These are phyloP conservation scores for Phaseolus coccineus DNA, from an alignment of 331 rosid genomes.

Conservation along the genomic window DNA sequence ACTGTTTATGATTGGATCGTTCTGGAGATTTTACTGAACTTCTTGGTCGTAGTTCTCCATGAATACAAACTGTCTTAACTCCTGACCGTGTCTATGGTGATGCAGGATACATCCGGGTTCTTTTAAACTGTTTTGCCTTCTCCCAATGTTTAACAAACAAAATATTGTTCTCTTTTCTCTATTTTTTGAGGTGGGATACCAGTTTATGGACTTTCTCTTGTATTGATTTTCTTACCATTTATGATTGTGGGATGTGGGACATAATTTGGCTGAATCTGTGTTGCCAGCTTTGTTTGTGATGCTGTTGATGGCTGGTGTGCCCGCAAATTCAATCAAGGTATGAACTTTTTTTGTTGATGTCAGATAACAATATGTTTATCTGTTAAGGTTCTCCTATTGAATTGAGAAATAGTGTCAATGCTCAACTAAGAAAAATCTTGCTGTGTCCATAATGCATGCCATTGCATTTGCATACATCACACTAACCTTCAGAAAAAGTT, in stretches of 20 bases:
- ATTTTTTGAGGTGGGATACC: slow-evolving; percentile 75
- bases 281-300: slow-evolving; percentile 84
- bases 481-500: slow-evolving; percentile 35
- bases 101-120: slow-evolving; percentile 90
- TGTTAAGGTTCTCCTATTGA: slow-evolving; percentile 10
- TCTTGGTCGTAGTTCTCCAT: slow-evolving; percentile 7
- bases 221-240: slow-evolving; percentile 30
- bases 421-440: not conserved
- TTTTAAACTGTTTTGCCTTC: slow-evolving; percentile 81
- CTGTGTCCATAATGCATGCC: not conserved
- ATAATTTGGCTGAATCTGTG: slow-evolving; percentile 45
- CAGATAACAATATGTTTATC: slow-evolving; percentile 15
- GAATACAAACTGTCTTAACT: slow-evolving; percentile 32
- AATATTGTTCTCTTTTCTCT: slow-evolving; percentile 71
- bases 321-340: slow-evolving; percentile 89
- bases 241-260: slow-evolving; percentile 6
- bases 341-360: not conserved
- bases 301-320: slow-evolving; percentile 95
- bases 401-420: not conserved
- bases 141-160: slow-evolving; percentile 78
- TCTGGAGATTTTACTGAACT: slow-evolving; percentile 25
- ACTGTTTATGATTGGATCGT: slow-evolving; percentile 24
- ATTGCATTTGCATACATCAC: slow-evolving; percentile 10
- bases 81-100: slow-evolving; percentile 34
- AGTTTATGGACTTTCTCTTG: slow-evolving; percentile 30